Base-by-base conservation (phyloP, 306 rosid species). In the Pueraria montana region DNA sequence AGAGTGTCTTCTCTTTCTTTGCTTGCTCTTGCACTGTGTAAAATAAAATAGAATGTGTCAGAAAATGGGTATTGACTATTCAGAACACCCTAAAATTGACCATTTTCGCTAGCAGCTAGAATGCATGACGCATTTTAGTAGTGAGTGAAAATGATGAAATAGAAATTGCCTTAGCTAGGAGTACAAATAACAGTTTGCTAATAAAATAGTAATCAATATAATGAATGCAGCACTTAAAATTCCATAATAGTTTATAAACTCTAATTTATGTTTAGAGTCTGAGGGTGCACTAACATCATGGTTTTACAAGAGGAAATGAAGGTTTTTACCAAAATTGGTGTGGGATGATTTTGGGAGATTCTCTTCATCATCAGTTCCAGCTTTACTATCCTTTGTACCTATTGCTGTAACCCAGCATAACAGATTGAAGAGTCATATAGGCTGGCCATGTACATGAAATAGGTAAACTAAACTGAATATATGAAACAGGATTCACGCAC, bases 321-420 rank as follows among this genome's bases (percentile, higher is more conserved):
- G 17, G 5, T 10, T 18, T 17, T 32, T 68, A 77, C 86, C 78
- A 21, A 6, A 21, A 4, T 45, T 76, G 34, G 6, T 65, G 56
- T 4, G n/a, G 78, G 11, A 21, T 23, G 52, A 34, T 40, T 6
- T 18, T 18, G 72, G 72, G 24, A 66, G 72, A 34, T 58, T 70
- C 38, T 77, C 86, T 77, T 83, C 79, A 77, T 36, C 79, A 74
- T 59, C 77, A 16, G 45, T 48, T 68, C 48, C 64, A 32, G 67
- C 36, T 69, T 77, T 77, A 17, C 38, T 21, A 14, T 49, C 23
- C 2, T 71, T 21, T 34, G 56, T 75, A 52, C 78, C 82, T 21
- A 38, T 23, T 45, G 82, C 86, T 83, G 74, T 1, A 62, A 34
- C 42, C 4, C 32, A 61, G 45, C 20, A 65, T 17, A 63, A 52